phyloP scores from a whole-genome alignment of 2,329 filamentous ascomycete species.

The Fulvia fulva region DNA sequence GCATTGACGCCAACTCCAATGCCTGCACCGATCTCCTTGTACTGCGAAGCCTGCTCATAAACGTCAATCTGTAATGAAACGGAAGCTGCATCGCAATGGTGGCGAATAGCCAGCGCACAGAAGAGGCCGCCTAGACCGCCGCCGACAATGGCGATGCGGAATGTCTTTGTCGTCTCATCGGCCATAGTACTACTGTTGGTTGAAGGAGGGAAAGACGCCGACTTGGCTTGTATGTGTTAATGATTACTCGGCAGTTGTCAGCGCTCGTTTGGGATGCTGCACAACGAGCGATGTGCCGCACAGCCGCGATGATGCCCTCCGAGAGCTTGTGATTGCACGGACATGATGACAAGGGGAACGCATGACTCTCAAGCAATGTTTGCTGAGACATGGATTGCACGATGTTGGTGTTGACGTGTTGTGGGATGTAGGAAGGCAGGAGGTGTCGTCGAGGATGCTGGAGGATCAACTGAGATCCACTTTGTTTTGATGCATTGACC shows the following conservation, averaged over 20 bases:
- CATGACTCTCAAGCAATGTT: background rate
- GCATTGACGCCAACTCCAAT: slow-evolving; percentile 37
- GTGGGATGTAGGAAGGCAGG: background rate
- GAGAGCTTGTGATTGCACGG: background rate
- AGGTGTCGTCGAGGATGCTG: background rate
- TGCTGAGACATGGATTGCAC: background rate
- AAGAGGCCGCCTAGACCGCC: slow-evolving; percentile 41
- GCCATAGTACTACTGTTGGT: background rate
- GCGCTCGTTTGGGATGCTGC: background rate
- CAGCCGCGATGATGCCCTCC: background rate
- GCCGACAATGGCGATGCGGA: slow-evolving; percentile 37
- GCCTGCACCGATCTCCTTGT: slow-evolving; percentile 37
- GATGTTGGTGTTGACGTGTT: background rate
- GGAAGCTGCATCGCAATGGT: slow-evolving; percentile 27
- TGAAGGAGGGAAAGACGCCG: background rate
- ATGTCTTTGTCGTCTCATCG: background rate
- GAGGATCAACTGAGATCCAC: background rate
- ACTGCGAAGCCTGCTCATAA: slow-evolving; percentile 36
- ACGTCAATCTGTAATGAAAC: slow-evolving; percentile 29
- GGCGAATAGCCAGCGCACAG: slow-evolving; percentile 36
- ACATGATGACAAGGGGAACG: background rate
- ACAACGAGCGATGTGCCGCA: background rate
- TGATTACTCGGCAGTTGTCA: background rate
- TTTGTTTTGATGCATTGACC: background rate
- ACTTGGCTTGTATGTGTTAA: background rate